Percentiles rank a stretch among this genome's conserved stretches.
These are phyloP conservation scores for Venturiaceae sp. DNA, from an alignment of 2,329 filamentous ascomycete species.

Conservation along the genomic window DNA sequence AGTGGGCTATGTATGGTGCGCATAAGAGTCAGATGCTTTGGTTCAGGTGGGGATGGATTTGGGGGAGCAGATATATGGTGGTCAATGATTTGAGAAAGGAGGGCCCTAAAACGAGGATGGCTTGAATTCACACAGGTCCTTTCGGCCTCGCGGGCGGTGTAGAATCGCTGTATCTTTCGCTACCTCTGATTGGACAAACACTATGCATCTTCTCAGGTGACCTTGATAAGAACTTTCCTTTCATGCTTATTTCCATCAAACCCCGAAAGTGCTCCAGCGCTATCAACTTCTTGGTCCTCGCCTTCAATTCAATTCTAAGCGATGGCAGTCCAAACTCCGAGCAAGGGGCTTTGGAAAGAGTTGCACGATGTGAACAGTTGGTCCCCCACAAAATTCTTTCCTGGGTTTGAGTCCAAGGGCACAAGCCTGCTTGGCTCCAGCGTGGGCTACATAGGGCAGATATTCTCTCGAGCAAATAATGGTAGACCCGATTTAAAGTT, in stretches of 20 bases:
- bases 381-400: neutral
- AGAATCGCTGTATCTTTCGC: no score
- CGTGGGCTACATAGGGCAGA: neutral
- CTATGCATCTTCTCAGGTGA: no score
- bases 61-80: constrained; percentile 85
- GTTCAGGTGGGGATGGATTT: constrained; percentile 96
- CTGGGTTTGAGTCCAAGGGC: neutral
- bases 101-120: neutral
- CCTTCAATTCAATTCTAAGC: no score
- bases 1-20: constrained; percentile 78
- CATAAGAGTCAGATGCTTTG: constrained; percentile 97
- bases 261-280: no score
- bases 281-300: no score
- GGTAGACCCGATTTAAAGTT: neutral
- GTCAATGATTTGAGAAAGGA: constrained; percentile 72
- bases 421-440: neutral
- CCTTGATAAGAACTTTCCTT: no score
- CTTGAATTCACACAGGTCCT: no score
- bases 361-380: neutral
- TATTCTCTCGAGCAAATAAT: neutral
- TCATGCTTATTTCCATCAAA: no score
- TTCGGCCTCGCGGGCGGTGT: no score
- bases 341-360: no score
- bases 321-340: no score
- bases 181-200: no score